Evolutionary conservation across 129 eudicot species (phyloP).

Genomic region (Centrapalus pauciflorus): DNA sequence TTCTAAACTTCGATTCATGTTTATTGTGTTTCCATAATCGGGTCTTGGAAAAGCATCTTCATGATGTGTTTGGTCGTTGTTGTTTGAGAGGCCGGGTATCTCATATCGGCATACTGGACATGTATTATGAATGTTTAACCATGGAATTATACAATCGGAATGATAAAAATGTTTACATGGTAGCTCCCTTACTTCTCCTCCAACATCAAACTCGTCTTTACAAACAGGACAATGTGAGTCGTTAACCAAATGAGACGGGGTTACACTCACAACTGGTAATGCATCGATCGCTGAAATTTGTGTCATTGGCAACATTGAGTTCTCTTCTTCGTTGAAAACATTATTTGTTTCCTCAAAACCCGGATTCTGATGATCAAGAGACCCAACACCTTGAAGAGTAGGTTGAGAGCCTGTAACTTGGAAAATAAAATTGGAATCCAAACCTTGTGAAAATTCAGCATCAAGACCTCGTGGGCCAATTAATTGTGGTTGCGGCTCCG

Average conservation of each 20-base stretch:
- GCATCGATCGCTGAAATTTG: constrained; percentile 37
- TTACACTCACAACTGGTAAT: constrained; percentile 41
- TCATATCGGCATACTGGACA: constrained; percentile 78
- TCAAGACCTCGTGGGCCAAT: constrained; percentile 17
- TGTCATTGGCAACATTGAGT: constrained; percentile 33
- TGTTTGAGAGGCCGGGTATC: constrained; percentile 38
- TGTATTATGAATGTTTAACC: constrained; percentile 55
- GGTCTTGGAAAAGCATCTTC: constrained; percentile 13
- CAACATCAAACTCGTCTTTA: constrained; percentile 69
- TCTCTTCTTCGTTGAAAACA: constrained; percentile 26
- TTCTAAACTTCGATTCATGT: constrained; percentile 41
- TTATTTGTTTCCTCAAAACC: constrained; percentile 13
- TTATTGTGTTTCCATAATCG: constrained; percentile 14
- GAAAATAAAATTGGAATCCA: constrained; percentile 31
- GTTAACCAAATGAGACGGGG: constrained; percentile 34
- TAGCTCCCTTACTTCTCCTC: constrained; percentile 47
- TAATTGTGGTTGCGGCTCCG: constrained; percentile 15
- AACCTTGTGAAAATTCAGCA: constrained; percentile 23
- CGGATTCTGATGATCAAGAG: constrained; percentile 7
- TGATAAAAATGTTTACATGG: constrained; percentile 82
- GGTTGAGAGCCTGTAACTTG: constrained; percentile 39
- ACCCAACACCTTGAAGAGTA: constrained; percentile 7
- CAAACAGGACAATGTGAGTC: constrained; percentile 68
- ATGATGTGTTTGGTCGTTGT: constrained; percentile 18
- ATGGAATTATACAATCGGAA: constrained; percentile 63